Evolutionary conservation across 1,284 basidiomycete species (phyloP).

Genomic region (Cystobasidium sp.): DNA sequence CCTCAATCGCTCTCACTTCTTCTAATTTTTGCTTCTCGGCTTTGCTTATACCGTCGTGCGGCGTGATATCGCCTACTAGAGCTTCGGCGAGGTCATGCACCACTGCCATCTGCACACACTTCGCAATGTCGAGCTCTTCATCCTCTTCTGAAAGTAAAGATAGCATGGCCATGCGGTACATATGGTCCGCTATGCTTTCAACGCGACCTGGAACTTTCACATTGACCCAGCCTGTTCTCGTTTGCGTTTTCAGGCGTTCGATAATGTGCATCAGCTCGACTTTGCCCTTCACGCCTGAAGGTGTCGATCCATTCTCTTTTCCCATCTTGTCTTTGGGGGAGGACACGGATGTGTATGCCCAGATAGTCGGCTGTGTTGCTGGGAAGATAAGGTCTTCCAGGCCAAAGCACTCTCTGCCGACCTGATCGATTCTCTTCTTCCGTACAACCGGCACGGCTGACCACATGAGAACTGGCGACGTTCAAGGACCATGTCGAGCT

Average conservation of each 20-base stretch:
- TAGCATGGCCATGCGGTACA: slow-evolving; percentile 94
- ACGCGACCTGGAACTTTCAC: slow-evolving; percentile 64
- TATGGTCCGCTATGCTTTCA: slow-evolving; percentile 90
- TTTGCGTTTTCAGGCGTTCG: slow-evolving; percentile 84
- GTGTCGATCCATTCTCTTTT: background rate
- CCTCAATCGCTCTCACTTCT: slow-evolving; percentile 59
- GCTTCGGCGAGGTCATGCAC: slow-evolving; percentile 97
- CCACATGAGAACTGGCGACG: background rate
- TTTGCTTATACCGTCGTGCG: slow-evolving; percentile 81
- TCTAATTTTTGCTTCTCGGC: slow-evolving; percentile 78
- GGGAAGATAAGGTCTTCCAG: background rate
- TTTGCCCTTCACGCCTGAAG: slow-evolving; percentile 61
- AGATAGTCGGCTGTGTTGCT: background rate
- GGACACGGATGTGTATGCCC: background rate
- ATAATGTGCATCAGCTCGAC: slow-evolving; percentile 87
- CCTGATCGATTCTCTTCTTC: too few species aligned
- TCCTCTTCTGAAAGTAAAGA: slow-evolving; percentile 74
- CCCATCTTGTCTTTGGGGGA: slow-evolving; percentile 5
- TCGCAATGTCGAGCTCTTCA: slow-evolving; percentile 71
- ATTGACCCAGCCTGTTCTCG: slow-evolving; percentile 91
- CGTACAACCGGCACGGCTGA: background rate
- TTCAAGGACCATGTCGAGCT: background rate
- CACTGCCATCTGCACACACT: slow-evolving; percentile 84
- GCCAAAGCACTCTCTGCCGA: too few species aligned
- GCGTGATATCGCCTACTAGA: slow-evolving; percentile 93